phyloP scores from a whole-genome alignment of 495 filamentous ascomycete genomes.

The Penicillium coffeae region DNA sequence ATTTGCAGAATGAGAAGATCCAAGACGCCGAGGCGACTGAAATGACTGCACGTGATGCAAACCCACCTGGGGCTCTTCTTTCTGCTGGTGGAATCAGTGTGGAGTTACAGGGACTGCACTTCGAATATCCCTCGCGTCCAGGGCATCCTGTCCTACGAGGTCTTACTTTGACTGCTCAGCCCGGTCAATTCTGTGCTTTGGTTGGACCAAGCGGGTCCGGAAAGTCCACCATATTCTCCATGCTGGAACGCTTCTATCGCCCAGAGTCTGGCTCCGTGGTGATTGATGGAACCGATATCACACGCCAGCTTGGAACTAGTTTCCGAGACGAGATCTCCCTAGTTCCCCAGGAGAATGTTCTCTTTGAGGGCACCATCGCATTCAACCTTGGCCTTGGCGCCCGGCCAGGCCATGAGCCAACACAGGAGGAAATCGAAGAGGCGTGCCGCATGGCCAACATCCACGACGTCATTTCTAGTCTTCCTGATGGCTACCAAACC shows the following conservation, averaged over 20 bases:
- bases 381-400: constrained; percentile 54
- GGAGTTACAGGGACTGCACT: constrained; percentile 51
- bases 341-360: constrained; percentile 51
- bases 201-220: constrained; percentile 60
- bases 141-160: constrained; percentile 49
- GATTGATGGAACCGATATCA: constrained; percentile 41
- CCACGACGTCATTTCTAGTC: constrained; percentile 50
- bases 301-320: constrained; percentile 22
- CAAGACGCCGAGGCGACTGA: constrained; percentile 23
- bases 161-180: constrained; percentile 49
- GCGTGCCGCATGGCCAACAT: constrained; percentile 55
- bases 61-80: background rate
- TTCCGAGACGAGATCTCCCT: constrained; percentile 51
- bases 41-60: background rate
- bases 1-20: constrained; percentile 21
- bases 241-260: constrained; percentile 58
- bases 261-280: constrained; percentile 34
- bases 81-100: constrained; percentile 30
- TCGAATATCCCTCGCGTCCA: constrained; percentile 58
- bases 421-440: constrained; percentile 49
- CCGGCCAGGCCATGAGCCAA: constrained; percentile 35
- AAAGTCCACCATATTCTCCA: constrained; percentile 56
- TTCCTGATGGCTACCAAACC: constrained; percentile 62
- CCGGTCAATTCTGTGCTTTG: constrained; percentile 56
- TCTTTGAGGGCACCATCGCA: constrained; percentile 50